These are phyloP conservation scores for Chlorella sorokiniana DNA, from an alignment of 139 green algal species.

Conservation along the genomic window DNA sequence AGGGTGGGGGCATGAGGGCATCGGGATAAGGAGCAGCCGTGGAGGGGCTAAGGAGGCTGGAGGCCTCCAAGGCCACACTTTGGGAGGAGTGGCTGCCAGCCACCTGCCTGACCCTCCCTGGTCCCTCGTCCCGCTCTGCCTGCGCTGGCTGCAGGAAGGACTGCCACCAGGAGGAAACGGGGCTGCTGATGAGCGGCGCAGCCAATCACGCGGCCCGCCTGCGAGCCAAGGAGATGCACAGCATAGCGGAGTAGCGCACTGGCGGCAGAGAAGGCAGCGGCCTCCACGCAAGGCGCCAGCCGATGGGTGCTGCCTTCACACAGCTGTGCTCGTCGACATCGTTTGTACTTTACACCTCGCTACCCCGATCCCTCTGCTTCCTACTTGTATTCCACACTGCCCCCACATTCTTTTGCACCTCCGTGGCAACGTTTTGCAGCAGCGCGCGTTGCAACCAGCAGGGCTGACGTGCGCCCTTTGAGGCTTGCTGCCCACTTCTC, in stretches of 20 bases:
- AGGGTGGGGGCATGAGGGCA: not conserved
- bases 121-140: no score
- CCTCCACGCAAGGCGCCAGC: not conserved
- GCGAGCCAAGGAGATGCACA: conserved; percentile 32
- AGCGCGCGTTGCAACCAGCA: no score
- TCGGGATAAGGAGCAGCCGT: not conserved
- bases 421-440: no score
- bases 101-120: no score
- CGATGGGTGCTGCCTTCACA: no score
- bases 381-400: not conserved
- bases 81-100: no score
- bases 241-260: not conserved
- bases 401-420: not conserved
- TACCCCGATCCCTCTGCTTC: not conserved
- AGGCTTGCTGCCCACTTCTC: no score
- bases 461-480: no score
- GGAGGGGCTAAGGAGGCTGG: no score
- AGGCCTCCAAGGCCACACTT: no score
- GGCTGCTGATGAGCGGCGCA: conserved; percentile 46
- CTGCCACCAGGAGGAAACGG: conserved; percentile 51
- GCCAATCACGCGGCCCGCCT: conserved; percentile 29
- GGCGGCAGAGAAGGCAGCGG: not conserved
- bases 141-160: conserved; percentile 28
- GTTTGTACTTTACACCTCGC: not conserved
- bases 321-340: no score